Conservation (phyloP, 495 filamentous ascomycete genomes). For the Saxophila tyrrhenica region DNA sequence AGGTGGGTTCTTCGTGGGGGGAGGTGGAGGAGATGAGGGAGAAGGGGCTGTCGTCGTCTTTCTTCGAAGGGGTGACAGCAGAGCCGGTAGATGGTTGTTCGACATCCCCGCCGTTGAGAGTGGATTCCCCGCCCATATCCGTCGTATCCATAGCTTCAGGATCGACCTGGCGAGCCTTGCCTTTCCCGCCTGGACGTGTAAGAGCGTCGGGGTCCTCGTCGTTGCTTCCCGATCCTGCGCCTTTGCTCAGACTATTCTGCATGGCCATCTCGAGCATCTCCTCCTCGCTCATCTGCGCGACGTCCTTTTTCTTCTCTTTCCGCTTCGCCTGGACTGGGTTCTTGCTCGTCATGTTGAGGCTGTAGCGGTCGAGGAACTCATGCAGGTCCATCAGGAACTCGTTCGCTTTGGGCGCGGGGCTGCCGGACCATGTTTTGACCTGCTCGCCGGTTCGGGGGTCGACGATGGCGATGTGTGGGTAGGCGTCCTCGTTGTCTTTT, state of each 20-base stretch:
- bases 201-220: conserved; percentile 73
- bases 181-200: conserved; percentile 53
- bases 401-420: conserved; percentile 57
- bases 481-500: conserved; percentile 61
- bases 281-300: conserved; percentile 87
- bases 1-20: conserved; percentile 66
- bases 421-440: conserved; percentile 88
- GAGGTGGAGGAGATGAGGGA: conserved; percentile 53
- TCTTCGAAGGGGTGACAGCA: conserved; percentile 2
- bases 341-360: conserved; percentile 71
- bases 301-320: conserved; percentile 56
- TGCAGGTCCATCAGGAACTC: conserved; percentile 87
- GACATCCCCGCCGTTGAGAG: neutral
- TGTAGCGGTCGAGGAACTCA: conserved; percentile 94
- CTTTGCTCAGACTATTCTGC: conserved; percentile 62
- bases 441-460: conserved; percentile 95
- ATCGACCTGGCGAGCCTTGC: conserved; percentile 47
- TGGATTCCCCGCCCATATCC: conserved; percentile 14
- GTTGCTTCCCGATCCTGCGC: conserved; percentile 16
- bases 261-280: conserved; percentile 92
- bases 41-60: conserved; percentile 47
- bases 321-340: conserved; percentile 84
- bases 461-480: conserved; percentile 90
- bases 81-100: conserved; percentile 1
- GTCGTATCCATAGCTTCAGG: conserved; percentile 24